phyloP scores from a whole-genome alignment of 2,329 filamentous ascomycete genomes.

The Cladosporium austrohemisphaericum region DNA sequence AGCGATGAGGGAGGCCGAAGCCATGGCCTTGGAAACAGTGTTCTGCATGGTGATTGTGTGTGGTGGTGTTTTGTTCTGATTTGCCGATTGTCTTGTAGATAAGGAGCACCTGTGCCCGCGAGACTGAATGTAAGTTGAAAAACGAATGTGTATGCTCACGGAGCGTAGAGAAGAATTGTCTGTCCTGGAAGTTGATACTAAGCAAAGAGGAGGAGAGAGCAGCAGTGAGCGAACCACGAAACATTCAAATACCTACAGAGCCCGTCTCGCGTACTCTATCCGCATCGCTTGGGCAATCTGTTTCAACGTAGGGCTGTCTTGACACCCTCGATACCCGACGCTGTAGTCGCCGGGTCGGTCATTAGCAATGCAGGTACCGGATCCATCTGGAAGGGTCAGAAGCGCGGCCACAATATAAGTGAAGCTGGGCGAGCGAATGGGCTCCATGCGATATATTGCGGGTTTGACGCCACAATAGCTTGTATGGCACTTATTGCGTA shows the following conservation, averaged over 20 bases:
- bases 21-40: constrained; percentile 11
- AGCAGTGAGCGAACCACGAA: not conserved
- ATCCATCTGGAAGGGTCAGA: constrained; percentile 3
- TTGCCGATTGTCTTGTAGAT: not conserved
- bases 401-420: constrained; percentile 6
- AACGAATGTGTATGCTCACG: constrained; percentile 13
- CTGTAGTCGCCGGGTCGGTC: too few species aligned
- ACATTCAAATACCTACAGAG: constrained; percentile 9
- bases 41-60: constrained; percentile 8
- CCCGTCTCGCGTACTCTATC: not conserved
- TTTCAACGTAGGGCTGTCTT: constrained; percentile 14
- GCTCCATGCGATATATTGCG: constrained; percentile 5
- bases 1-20: constrained; percentile 39
- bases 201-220: not conserved
- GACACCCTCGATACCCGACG: too few species aligned
- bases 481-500: not conserved
- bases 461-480: constrained; percentile 10
- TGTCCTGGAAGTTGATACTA: not conserved
- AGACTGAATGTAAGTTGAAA: constrained; percentile 3
- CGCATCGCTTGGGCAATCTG: constrained; percentile 2
- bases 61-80: not conserved
- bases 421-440: constrained; percentile 7
- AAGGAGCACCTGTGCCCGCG: constrained; percentile 13
- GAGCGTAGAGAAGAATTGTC: constrained; percentile 7
- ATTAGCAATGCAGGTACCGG: constrained; percentile 1